Conservation (phyloP, 106 monocot genomes). For the Platanthera guangdongensis region DNA sequence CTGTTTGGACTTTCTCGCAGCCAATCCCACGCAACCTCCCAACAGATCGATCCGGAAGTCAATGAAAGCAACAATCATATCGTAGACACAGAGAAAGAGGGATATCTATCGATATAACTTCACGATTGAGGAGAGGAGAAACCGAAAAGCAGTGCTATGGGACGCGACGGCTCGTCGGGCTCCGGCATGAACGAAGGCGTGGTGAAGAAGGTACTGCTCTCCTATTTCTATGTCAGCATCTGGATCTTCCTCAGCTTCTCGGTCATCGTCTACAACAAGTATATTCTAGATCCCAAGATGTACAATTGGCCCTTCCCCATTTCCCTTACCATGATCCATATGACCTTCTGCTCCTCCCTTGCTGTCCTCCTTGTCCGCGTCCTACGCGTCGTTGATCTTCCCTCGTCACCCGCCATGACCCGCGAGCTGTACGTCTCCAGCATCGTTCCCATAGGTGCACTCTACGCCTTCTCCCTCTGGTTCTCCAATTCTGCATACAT, state of each 20-base stretch:
- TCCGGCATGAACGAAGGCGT: slow-evolving; percentile 7
- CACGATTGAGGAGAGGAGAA: not conserved
- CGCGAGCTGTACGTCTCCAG: slow-evolving; percentile 35
- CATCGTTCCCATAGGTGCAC: slow-evolving; percentile 35
- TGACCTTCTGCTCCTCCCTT: slow-evolving; percentile 5
- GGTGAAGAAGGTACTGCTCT: slow-evolving; percentile 14
- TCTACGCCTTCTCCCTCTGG: slow-evolving; percentile 50
- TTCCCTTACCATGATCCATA: slow-evolving; percentile 14
- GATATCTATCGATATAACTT: not conserved
- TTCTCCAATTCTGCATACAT: slow-evolving; percentile 56
- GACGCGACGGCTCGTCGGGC: not conserved
- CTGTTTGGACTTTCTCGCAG: not conserved
- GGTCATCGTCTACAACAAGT: slow-evolving; percentile 23
- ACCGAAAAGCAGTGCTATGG: slow-evolving; percentile 4
- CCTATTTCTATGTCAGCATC: slow-evolving; percentile 14
- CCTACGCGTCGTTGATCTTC: slow-evolving; percentile 5
- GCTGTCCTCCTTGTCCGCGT: slow-evolving; percentile 3
- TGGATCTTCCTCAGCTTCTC: slow-evolving; percentile 16
- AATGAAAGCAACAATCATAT: not conserved
- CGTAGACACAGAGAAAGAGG: not conserved
- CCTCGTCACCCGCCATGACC: slow-evolving; percentile 9
- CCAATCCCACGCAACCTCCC: not conserved
- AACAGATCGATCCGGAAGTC: not conserved
- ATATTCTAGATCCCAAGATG: slow-evolving; percentile 20
- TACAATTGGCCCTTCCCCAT: slow-evolving; percentile 23